phyloP scores from a whole-genome alignment of 305 asterid species.

The Salvia sclarea region DNA sequence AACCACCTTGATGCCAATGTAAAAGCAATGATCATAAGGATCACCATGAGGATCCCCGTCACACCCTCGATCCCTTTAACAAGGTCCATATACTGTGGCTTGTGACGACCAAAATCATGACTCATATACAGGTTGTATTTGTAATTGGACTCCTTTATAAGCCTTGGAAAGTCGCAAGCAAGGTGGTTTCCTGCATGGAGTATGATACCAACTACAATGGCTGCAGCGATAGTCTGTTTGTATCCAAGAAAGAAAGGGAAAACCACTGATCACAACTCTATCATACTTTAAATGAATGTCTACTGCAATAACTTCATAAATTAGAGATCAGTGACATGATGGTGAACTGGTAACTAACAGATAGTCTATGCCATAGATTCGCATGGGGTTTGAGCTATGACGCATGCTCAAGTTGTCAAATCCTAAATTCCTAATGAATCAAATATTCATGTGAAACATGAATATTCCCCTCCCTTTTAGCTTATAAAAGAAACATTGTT shows the following conservation, averaged over 20 bases:
- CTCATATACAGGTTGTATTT: slow-evolving; percentile 40
- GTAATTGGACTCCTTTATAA: slow-evolving; percentile 37
- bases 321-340: background rate
- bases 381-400: background rate
- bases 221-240: slow-evolving; percentile 61
- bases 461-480: background rate
- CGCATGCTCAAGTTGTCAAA: background rate
- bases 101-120: slow-evolving; percentile 40
- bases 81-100: slow-evolving; percentile 49
- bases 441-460: background rate
- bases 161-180: slow-evolving; percentile 70
- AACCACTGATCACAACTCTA: slow-evolving; percentile 1
- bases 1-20: slow-evolving; percentile 68
- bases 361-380: background rate
- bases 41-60: slow-evolving; percentile 64
- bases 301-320: background rate
- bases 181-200: slow-evolving; percentile 72
- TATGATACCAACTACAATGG: slow-evolving; percentile 61
- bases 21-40: slow-evolving; percentile 65
- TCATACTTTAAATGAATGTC: background rate
- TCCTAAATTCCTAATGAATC: background rate
- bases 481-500: background rate
- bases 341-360: background rate
- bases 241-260: slow-evolving; percentile 11
- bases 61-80: slow-evolving; percentile 56